A percentile compares a stretch with the other conserved stretches of the same genome.
phyloP scores from a whole-genome alignment of 495 filamentous ascomycete species.

The Hypoxylon intermedium region DNA sequence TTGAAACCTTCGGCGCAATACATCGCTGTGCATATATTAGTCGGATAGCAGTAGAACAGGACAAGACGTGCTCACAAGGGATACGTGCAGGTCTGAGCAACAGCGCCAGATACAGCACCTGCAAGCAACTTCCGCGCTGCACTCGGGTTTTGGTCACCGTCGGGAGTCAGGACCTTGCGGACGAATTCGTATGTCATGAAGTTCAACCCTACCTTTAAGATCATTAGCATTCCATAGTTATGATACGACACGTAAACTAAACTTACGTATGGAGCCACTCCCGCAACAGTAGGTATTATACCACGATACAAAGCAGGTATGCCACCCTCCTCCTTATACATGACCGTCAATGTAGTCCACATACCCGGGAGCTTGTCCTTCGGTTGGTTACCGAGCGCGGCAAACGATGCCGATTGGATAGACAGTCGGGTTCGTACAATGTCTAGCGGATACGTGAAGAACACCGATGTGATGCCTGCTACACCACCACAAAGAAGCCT shows the following conservation, averaged over 20 bases:
- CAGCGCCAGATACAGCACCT: conserved; percentile 90
- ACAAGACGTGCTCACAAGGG: conserved; percentile 75
- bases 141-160: conserved; percentile 84
- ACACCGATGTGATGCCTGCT: conserved; percentile 92
- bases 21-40: conserved; percentile 67
- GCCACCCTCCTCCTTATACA: conserved; percentile 93
- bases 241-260: conserved; percentile 9
- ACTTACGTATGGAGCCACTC: conserved; percentile 92
- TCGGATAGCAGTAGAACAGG: background rate
- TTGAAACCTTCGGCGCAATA: conserved; percentile 93
- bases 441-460: conserved; percentile 81
- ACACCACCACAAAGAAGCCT: conserved; percentile 84
- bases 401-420: conserved; percentile 94
- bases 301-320: conserved; percentile 84
- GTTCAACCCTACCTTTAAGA: conserved; percentile 86
- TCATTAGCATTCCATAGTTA: conserved; percentile 31
- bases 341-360: conserved; percentile 80
- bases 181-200: conserved; percentile 97
- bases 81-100: conserved; percentile 97
- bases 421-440: conserved; percentile 95
- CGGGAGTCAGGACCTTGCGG: conserved; percentile 81
- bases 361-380: conserved; percentile 83
- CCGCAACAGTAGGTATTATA: conserved; percentile 90
- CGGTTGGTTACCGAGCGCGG: conserved; percentile 64
- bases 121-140: conserved; percentile 82